Evolutionary conservation across 2,329 filamentous ascomycete species (phyloP), one percentile per base, ranked within the genome.

Genomic region (Ceratocystis destructans): DNA sequence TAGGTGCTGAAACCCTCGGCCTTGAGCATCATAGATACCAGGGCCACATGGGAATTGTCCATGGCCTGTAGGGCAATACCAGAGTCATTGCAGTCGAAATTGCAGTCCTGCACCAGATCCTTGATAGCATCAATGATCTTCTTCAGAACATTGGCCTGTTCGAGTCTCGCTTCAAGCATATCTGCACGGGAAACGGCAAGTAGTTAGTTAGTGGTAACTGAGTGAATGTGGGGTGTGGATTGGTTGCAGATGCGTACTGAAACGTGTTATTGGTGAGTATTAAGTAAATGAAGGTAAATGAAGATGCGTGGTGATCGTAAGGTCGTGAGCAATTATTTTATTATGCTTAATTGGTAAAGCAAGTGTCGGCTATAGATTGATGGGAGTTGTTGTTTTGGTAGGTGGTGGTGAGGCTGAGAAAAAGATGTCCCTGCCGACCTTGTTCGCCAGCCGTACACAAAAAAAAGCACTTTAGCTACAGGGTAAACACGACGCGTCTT

Each of bases 31-130:
- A 99, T 99, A 71, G 94, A 96, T 65, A 99, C 94, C 66, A 99
- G 89, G 69, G 94, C 94, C 73, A 99, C 94, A 79, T 99, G 94
- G 63, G 92, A 97, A 85, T 97, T 99, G 82, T 99, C 94, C 95
- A 99, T 99, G 74, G 94, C 94, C 79, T 99, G 94, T 66, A 99
- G 89, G 64, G 93, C 92, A 74, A 99, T 94, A 69, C 94, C 94
- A 66, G 90, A 93, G 83, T 99, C 95, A 88, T 97, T 99, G 88
- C 95, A 99, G 83, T 99, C 94, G 80, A 99, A 99, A 80, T 99
- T 99, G 87, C 94, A 99, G 80, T 99, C 94, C 79, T 97, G 94
- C 65, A 99, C 94, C 64, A 99, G 86, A 74, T 99, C 94, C 79
- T 96, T 97, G 86, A 99, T 96, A 72, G 95, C 90, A 76, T 99